Base-by-base conservation (phyloP, 768 basidiomycete genomes). In the Lepiota brunneoincarnata region DNA sequence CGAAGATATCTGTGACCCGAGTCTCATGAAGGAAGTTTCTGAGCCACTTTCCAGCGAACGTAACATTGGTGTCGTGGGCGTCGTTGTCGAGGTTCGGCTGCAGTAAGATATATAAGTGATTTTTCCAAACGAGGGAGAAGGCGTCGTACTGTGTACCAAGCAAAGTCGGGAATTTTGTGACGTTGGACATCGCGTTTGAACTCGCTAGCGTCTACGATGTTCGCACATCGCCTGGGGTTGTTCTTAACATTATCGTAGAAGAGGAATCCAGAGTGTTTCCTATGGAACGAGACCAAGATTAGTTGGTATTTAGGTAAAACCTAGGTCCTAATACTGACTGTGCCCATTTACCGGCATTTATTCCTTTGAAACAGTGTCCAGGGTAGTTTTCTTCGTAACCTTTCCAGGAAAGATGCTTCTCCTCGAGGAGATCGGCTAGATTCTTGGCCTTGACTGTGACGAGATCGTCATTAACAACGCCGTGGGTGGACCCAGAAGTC, bases 321-420 rank as follows among this genome's bases (percentile, higher is more conserved):
- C 6, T 31, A 31, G 7, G n/a, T 4, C 31, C 11, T 3, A 10
- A 31, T 31, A 31, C 31, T 31, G 31, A 31, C 31, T 31, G 31
- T 10, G 31, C 31, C 31, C 31, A 31, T 31, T 31, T 31, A 31
- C 31, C 31, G 11, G 31, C 3, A 9, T 9, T 31, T 31, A 4
- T 3, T 6, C 69, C 78, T 14, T 63, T 55, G 47, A 69, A 83
- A 4, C 75, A 81, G 52, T 80, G 77, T 0, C 62, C 63, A 1
- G 82, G 81, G 75, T 83, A 72, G 55, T 75, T 77, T 61, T 86
- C 83, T 62, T 83, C 77, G 60, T 86, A 87, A 15, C 77, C 70
- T 0, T 75, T 77, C 84, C 86, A 87, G 4, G 79, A 78, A 38
- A 87, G 73, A 41, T 67, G 71, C 59, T 80, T 78, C 15, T 71